Percentiles rank a stretch among this genome's conserved stretches.
Evolutionary conservation across 2,329 filamentous ascomycete species (phyloP).

Genomic region (Daldinia eschscholtzii): DNA sequence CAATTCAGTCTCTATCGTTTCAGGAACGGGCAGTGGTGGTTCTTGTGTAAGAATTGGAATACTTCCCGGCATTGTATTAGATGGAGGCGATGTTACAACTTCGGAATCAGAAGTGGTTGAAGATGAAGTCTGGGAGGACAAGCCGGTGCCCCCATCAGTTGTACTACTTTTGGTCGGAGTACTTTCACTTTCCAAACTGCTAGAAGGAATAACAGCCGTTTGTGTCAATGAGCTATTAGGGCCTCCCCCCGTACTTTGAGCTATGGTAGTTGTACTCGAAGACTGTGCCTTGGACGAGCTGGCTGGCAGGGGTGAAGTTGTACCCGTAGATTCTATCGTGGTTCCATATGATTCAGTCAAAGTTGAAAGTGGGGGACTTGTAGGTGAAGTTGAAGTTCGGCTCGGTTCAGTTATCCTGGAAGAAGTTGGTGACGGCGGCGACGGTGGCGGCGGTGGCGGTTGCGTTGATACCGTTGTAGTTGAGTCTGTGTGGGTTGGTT

Average conservation of each 20-base stretch:
- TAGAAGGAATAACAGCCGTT: background rate
- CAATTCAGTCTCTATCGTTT: background rate
- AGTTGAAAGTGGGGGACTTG: slow-evolving; percentile 15
- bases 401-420: background rate
- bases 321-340: slow-evolving; percentile 1
- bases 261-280: slow-evolving; percentile 8
- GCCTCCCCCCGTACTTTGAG: background rate
- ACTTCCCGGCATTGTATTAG: background rate
- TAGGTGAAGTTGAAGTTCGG: slow-evolving; percentile 8
- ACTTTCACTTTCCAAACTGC: background rate
- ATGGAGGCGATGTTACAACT: background rate
- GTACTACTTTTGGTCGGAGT: background rate
- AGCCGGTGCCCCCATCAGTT: background rate
- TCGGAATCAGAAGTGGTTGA: slow-evolving; percentile 11
- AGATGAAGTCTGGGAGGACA: background rate
- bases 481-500: background rate
- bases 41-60: slow-evolving; percentile 1
- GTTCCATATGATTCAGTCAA: background rate
- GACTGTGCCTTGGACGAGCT: slow-evolving; percentile 6
- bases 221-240: background rate
- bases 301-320: slow-evolving; percentile 2
- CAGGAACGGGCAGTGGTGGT: background rate
- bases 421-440: slow-evolving; percentile 2
- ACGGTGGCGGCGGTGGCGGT: background rate
- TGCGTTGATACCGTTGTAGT: background rate